Evolutionary conservation across 139 green algal species (phyloP).

Genomic region (Auxenochlorella protothecoides): DNA sequence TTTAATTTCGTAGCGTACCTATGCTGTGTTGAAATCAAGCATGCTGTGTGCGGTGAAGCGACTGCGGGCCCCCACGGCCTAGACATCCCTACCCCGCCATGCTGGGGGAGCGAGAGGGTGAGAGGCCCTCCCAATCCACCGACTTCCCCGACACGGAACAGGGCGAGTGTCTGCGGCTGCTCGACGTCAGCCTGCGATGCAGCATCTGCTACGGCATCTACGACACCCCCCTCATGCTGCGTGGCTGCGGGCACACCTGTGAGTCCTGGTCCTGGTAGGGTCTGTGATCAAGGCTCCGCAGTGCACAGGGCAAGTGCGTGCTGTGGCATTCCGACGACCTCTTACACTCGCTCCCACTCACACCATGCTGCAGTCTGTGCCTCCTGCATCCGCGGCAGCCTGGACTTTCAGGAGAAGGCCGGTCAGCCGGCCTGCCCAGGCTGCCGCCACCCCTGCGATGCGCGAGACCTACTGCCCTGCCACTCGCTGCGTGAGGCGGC

Average conservation of each 20-base stretch:
- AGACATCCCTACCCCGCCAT: too few relatives aligned
- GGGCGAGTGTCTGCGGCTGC: neutral
- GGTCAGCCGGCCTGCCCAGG: slow-evolving; percentile 19
- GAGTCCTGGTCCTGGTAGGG: slow-evolving; percentile 1
- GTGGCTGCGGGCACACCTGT: slow-evolving; percentile 32
- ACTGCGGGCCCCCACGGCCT: too few relatives aligned
- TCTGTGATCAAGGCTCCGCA: too few relatives aligned
- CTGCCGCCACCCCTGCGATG: slow-evolving; percentile 25
- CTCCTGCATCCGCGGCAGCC: slow-evolving; percentile 30
- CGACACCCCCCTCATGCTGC: slow-evolving; percentile 23
- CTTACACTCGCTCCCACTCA: too few relatives aligned
- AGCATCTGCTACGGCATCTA: slow-evolving; percentile 23
- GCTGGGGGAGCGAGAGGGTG: too few relatives aligned
- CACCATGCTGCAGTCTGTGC: slow-evolving; percentile 23
- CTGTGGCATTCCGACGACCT: too few relatives aligned
- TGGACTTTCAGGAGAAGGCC: slow-evolving; percentile 23
- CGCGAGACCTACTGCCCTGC: slow-evolving; percentile 27
- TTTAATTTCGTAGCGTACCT: too few relatives aligned
- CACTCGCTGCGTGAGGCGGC: slow-evolving; percentile 17
- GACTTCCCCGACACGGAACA: too few relatives aligned
- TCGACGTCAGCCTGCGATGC: slow-evolving; percentile 18
- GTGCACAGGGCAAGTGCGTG: too few relatives aligned
- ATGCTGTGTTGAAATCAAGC: too few relatives aligned
- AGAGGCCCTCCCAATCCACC: too few relatives aligned
- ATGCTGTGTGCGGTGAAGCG: too few relatives aligned